phyloP scores from a whole-genome alignment of 164 flowering plant genomes.

The Macadamia integrifolia region DNA sequence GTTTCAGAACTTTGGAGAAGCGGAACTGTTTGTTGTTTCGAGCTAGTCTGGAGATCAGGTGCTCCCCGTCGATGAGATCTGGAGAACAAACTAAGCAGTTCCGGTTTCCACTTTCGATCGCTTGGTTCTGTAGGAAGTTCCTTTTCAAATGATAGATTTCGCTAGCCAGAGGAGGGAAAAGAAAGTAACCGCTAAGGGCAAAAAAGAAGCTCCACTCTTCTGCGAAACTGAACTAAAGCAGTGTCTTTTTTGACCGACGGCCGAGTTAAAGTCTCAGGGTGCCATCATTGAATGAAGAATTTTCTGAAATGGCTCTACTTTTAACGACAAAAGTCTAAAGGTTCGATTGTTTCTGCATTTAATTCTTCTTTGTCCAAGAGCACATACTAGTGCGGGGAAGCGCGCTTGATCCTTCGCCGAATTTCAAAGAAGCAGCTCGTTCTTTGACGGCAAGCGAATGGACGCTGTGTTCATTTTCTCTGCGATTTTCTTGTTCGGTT shows the following conservation, averaged over 20 bases:
- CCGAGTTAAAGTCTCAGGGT: background rate
- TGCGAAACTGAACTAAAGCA: background rate
- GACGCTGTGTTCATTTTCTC: constrained; percentile 7
- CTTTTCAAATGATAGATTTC: background rate
- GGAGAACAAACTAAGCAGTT: background rate
- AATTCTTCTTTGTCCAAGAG: background rate
- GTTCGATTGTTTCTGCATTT: background rate
- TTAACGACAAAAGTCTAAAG: background rate
- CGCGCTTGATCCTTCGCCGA: background rate
- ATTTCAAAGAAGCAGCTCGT: background rate
- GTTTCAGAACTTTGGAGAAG: background rate
- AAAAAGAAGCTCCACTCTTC: background rate
- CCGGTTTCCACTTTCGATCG: background rate
- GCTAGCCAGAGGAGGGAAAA: background rate
- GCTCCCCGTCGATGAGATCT: background rate
- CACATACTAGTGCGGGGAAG: background rate
- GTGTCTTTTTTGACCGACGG: background rate
- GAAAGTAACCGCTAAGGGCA: too few relatives aligned
- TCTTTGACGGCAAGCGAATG: constrained; percentile 7
- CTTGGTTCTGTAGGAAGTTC: background rate
- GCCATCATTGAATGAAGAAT: background rate
- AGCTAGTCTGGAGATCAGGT: background rate
- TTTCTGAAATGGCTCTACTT: constrained; percentile 9
- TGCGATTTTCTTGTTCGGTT: constrained; percentile 4
- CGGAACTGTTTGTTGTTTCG: background rate